Percentiles rank a stretch among this genome's conserved stretches.
Conservation (phyloP, 2,329 filamentous ascomycete genomes). For the Raffaelea deltoideospora region DNA sequence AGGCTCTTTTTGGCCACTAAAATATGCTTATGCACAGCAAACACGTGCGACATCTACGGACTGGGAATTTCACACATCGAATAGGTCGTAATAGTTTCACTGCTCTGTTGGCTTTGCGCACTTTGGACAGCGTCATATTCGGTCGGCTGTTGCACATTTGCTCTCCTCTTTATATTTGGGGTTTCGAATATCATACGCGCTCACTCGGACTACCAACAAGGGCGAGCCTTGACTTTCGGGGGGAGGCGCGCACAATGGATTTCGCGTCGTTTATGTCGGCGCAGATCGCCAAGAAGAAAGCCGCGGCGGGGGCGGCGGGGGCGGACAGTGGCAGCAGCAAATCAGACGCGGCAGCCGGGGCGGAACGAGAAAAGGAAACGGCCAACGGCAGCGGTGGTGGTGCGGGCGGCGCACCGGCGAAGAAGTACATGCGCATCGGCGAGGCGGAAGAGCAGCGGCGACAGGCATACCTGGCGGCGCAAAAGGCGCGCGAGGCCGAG, state of each 20-base stretch:
- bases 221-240: too few relatives aligned
- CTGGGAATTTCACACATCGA: too few relatives aligned
- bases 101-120: too few relatives aligned
- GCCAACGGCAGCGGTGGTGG: background rate
- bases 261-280: constrained; percentile 89
- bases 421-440: constrained; percentile 74
- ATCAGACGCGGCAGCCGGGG: constrained; percentile 17
- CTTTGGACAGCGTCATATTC: too few relatives aligned
- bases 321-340: background rate
- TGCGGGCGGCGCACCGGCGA: constrained; percentile 22
- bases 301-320: constrained; percentile 16
- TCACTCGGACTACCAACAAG: too few relatives aligned
- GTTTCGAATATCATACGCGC: too few relatives aligned
- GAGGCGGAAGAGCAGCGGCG: constrained; percentile 74
- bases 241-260: constrained; percentile 79
- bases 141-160: too few relatives aligned
- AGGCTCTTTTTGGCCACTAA: too few relatives aligned
- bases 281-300: constrained; percentile 74
- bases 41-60: too few relatives aligned
- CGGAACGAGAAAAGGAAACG: constrained; percentile 15
- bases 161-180: too few relatives aligned
- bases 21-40: too few relatives aligned
- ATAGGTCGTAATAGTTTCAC: too few relatives aligned
- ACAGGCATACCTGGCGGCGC: constrained; percentile 67
- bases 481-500: constrained; percentile 56